phyloP scores from a whole-genome alignment of 257 asterid species.

The Nicotiana obtusifolia region DNA sequence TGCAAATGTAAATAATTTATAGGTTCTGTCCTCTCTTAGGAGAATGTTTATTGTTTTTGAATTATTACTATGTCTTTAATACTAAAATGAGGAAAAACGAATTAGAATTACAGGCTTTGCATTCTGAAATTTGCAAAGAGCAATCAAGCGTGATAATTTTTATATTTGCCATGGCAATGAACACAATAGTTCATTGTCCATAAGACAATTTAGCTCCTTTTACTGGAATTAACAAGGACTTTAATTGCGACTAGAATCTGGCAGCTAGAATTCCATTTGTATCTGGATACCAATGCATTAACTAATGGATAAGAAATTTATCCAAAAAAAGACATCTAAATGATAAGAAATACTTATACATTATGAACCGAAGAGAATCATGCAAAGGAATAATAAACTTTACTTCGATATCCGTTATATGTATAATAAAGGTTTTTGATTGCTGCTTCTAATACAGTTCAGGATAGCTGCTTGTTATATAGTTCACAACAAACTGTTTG shows the following conservation, averaged over 20 bases:
- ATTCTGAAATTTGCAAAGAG: not conserved
- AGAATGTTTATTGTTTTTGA: not conserved
- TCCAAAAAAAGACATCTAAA: not conserved
- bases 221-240: not conserved
- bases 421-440: not conserved
- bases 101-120: not conserved
- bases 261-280: not conserved
- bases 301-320: not conserved
- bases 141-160: not conserved
- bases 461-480: not conserved
- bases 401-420: not conserved
- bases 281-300: not conserved
- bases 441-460: not conserved
- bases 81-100: not conserved
- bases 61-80: not conserved
- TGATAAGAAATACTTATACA: not conserved
- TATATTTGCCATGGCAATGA: not conserved
- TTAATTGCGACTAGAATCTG: not conserved
- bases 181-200: not conserved
- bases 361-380: not conserved
- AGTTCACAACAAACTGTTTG: not conserved
- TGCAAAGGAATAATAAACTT: not conserved
- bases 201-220: not conserved
- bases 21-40: not conserved
- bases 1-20: not conserved